phyloP scores from a whole-genome alignment of 345 rosid species.

The Psidium friedrichsthalianum region DNA sequence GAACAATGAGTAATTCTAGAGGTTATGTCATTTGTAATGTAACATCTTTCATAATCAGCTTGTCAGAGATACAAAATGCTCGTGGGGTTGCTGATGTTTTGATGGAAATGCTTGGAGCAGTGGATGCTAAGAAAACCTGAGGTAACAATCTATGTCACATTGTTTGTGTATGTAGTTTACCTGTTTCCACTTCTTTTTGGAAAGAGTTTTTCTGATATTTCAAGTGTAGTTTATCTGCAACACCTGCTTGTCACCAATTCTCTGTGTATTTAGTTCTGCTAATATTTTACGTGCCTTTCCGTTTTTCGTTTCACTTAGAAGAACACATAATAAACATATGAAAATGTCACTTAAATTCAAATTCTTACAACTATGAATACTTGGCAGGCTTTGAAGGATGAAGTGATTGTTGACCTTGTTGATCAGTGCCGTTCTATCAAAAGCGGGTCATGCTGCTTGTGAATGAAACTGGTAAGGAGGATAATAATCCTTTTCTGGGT shows the following conservation, averaged over 20 bases:
- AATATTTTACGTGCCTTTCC: not conserved
- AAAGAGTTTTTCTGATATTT: not conserved
- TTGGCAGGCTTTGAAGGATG: slow-evolving; percentile 77
- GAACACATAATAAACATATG: not conserved
- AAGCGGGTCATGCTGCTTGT: slow-evolving; percentile 81
- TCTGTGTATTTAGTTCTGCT: not conserved
- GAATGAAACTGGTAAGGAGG: slow-evolving; percentile 55
- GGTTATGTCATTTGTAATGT: not conserved
- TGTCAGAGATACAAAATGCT: slow-evolving; percentile 72
- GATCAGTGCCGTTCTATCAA: slow-evolving; percentile 93
- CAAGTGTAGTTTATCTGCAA: not conserved
- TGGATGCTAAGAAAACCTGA: slow-evolving; percentile 67
- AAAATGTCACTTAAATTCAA: not conserved
- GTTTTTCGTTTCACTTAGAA: not conserved
- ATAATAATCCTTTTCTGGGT: not conserved
- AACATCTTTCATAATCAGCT: slow-evolving; percentile 22
- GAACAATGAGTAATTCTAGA: not conserved
- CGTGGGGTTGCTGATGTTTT: slow-evolving; percentile 62
- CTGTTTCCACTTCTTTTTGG: not conserved
- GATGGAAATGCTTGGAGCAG: slow-evolving; percentile 83
- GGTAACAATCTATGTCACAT: slow-evolving; percentile 26
- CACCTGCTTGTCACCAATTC: not conserved
- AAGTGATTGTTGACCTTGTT: slow-evolving; percentile 84
- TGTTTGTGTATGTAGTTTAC: not conserved
- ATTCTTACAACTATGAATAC: not conserved